phyloP scores from a whole-genome alignment of 331 rosid genomes.

The Malus hybrid region DNA sequence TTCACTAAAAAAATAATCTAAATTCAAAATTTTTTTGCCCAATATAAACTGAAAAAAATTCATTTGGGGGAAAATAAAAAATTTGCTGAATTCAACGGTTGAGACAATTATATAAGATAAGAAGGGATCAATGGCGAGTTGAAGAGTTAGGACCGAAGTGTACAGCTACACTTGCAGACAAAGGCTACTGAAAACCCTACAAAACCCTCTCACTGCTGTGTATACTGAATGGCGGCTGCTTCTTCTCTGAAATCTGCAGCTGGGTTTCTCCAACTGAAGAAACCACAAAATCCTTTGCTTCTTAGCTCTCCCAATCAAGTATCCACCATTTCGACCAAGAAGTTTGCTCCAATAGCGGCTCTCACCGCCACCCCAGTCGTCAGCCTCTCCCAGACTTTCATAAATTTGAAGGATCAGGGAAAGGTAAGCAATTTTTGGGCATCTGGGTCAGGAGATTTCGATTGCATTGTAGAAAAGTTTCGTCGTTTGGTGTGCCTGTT shows the following conservation, averaged over 20 bases:
- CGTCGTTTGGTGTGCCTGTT: not conserved
- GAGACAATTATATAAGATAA: not conserved
- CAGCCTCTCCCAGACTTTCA: constrained; percentile 72
- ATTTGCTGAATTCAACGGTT: not conserved
- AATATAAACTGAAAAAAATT: not conserved
- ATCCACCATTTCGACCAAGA: constrained; percentile 27
- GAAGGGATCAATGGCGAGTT: not conserved
- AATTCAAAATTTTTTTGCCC: not conserved
- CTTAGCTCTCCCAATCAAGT: constrained; percentile 24
- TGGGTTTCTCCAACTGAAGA: constrained; percentile 41
- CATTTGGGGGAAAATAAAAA: not conserved
- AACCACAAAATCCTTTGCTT: constrained; percentile 25
- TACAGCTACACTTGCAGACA: not conserved
- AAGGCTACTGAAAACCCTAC: not conserved
- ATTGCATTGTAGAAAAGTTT: not conserved
- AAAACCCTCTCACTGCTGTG: not conserved
- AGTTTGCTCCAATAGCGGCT: constrained; percentile 53
- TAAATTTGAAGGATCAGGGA: constrained; percentile 47
- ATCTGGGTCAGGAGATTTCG: not conserved
- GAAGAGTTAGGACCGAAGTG: not conserved
- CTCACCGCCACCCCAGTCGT: constrained; percentile 32
- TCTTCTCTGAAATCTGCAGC: constrained; percentile 44
- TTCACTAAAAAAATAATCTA: too few relatives aligned
- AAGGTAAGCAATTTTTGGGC: constrained; percentile 35
- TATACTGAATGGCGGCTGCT: constrained; percentile 22